Evolutionary conservation across 202 grass and related monocot genomes (phyloP), one percentile per base, ranked within the genome.

Genomic region (Carex sylvatica): DNA sequence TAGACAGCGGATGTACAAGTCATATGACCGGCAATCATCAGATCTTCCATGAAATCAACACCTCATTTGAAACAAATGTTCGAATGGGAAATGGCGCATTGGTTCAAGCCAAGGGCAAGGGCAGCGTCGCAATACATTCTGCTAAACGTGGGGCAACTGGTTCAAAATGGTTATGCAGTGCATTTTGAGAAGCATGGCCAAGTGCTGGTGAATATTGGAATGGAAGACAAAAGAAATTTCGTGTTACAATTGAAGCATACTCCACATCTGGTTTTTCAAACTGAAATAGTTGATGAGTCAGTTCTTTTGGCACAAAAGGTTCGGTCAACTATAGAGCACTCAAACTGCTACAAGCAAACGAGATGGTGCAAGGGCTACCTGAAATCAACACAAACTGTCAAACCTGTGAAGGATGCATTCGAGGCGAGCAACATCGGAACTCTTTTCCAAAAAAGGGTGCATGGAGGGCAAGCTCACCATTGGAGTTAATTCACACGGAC

Each of bases 151-250:
- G 53, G 54, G 9, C 77, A 74, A 11, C 6, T 82, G 1, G 60
- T 62, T 62, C 60, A 62, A 44, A 40, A 40, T 1, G 36, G 36
- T 40, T 40, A 40, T 40, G 36, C 36, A 40, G 5, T 40, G 36
- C 4, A 82, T 18, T 86, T 86, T 74, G 35, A 86, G n/a, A 60
- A 72, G 56, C 56, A 76, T 18, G 71, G 71, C 12, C 56, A 63
- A 20, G 35, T 84, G 24, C 12, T 77, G 22, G 14, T 35, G 7
- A 78, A 44, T 18, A 31, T 61, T 12, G 24, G 18, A 35, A 78
- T 84, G 20, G 83, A 85, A 9, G 36, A 72, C 15, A 81, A 65
- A 10, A 86, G 13, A 77, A 52, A 75, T 4, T 78, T 78, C 1
- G 0, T 4, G 11, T n/a, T 78, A 33, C 20, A 84, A n/a, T 44